These are phyloP conservation scores for Malassezia furfur DNA, from an alignment of 1,284 basidiomycete species.

Conservation along the genomic window DNA sequence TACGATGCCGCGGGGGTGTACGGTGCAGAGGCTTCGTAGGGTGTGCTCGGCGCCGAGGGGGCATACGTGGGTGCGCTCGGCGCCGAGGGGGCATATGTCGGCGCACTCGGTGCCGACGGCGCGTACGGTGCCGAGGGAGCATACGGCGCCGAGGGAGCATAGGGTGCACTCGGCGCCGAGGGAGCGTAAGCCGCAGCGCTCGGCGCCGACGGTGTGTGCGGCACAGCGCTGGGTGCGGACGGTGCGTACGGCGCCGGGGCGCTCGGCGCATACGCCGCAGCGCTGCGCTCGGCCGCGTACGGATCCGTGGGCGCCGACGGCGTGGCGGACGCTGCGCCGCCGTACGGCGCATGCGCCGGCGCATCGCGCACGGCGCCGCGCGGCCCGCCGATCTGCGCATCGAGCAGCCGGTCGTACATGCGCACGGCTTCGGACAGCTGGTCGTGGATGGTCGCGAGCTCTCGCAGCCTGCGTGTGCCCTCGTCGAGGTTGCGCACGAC, in stretches of 20 bases:
- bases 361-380: background rate
- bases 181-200: background rate
- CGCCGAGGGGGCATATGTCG: background rate
- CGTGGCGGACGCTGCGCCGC: too few relatives aligned
- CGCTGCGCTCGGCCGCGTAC: too few relatives aligned
- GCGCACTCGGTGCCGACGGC: background rate
- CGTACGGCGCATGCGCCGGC: background rate
- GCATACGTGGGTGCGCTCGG: too few relatives aligned
- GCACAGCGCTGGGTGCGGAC: background rate
- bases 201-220: background rate
- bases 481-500: slow-evolving; percentile 76
- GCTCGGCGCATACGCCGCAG: background rate
- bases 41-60: too few relatives aligned
- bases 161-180: background rate
- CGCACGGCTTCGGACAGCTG: slow-evolving; percentile 83
- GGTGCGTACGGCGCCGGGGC: background rate
- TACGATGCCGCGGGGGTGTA: too few relatives aligned
- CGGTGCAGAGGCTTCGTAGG: background rate
- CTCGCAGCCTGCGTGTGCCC: slow-evolving; percentile 72
- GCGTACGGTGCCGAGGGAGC: background rate
- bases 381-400: slow-evolving; percentile 59
- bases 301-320: too few relatives aligned
- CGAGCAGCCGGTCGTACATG: slow-evolving; percentile 75
- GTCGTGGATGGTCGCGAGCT: slow-evolving; percentile 82
- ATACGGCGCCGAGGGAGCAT: background rate